These are phyloP conservation scores for Niebla homalea DNA, from an alignment of 495 filamentous ascomycete genomes.

Conservation along the genomic window DNA sequence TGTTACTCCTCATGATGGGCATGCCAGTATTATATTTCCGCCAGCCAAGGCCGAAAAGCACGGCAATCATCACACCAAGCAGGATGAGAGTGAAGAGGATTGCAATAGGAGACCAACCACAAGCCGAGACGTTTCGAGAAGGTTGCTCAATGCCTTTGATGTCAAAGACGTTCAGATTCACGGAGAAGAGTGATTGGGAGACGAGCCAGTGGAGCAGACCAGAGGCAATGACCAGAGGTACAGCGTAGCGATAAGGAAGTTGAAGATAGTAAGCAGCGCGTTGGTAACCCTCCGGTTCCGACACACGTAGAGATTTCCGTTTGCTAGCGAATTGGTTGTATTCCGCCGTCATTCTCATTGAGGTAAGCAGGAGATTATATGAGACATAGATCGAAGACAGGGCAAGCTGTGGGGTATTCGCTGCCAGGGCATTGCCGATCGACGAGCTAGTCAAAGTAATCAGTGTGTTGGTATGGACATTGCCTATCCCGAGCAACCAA, in stretches of 20 bases:
- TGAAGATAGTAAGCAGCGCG: slow-evolving; percentile 28
- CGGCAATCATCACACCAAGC: slow-evolving; percentile 3
- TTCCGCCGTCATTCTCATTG: slow-evolving; percentile 24
- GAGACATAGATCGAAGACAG: slow-evolving; percentile 27
- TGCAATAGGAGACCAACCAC: slow-evolving; percentile 19
- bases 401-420: slow-evolving; percentile 29
- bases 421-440: slow-evolving; percentile 18
- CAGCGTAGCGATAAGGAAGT: slow-evolving; percentile 26
- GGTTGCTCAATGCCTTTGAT: neutral
- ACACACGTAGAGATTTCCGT: slow-evolving; percentile 27
- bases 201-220: slow-evolving; percentile 27
- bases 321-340: slow-evolving; percentile 14
- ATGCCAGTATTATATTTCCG: slow-evolving; percentile 16
- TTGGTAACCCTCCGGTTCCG: slow-evolving; percentile 22
- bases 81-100: slow-evolving; percentile 17
- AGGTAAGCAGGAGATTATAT: slow-evolving; percentile 23
- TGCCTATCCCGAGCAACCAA: neutral
- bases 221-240: slow-evolving; percentile 20
- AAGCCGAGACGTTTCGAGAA: slow-evolving; percentile 4
- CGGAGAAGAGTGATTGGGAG: slow-evolving; percentile 27
- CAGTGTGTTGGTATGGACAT: neutral
- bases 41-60: slow-evolving; percentile 10
- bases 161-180: neutral
- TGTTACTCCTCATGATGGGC: slow-evolving; percentile 20
- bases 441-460: slow-evolving; percentile 1